Evolutionary conservation across 1,284 basidiomycete genomes (phyloP), one percentile per base, ranked within the genome.

Genomic region (Apiotrichum mycotoxinovorans): DNA sequence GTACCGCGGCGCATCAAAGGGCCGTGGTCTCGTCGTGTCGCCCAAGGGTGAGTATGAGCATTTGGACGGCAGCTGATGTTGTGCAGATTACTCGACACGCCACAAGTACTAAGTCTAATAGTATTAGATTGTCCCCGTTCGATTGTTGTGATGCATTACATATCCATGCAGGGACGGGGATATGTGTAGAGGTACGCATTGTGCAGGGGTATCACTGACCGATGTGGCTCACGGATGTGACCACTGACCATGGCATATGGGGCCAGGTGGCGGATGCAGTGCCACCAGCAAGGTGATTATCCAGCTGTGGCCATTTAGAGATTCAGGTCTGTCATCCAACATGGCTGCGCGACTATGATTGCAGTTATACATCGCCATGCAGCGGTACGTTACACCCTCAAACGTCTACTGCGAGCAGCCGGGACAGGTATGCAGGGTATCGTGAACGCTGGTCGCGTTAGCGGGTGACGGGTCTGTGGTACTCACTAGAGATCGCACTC

Each of bases 1-100:
- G 9, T 98, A 98, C 77, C 86, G 96, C 62, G 95, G 95, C 26
- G 95, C 95, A 2, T 93, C 91, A 2, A 98, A 98, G 73, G 95
- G 96, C 14, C 87, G 95, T 58, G 95, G 95, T 91, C 81, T 98
- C 25, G 95, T 98, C 51, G 92, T 98, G 30, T 93, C 93, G 0
- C 95, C 95, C 0, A 48, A 48, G 27, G 45, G 45, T 46, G 18
- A 94, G 93, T 83, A 93, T 92, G 90, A 37, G 33, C 82, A 75
- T 33, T 1, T 14, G 14, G 15, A 38, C 11, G 41, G 22, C 35
- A 49, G 52, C 53, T 58, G 44, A 57, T 50, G 11, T n/a, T n/a
- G 1, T 52, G 35, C 74, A 46, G 76, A 79, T 61, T 79, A 79
- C 67, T 77, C 75, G 17, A 79, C 76, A 9, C 62, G 75, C 30